A percentile compares a stretch with the other conserved stretches of the same genome.
Evolutionary conservation across 129 eudicot genomes (phyloP).

Genomic region (Arctium lappa): DNA sequence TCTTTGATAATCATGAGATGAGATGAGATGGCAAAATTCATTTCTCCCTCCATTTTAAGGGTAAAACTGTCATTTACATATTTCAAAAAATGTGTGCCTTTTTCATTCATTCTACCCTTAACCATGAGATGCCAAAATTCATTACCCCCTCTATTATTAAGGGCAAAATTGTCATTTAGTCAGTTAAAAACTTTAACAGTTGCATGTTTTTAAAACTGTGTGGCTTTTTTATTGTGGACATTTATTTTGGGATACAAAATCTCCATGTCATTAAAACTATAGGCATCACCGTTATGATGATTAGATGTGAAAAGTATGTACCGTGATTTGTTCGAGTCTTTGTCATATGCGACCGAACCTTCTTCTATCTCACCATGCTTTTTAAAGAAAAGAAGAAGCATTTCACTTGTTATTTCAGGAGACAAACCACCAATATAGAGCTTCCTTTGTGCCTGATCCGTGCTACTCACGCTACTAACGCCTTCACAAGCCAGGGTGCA

Average conservation of each 20-base stretch:
- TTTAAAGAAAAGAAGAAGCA: slow-evolving; percentile 46
- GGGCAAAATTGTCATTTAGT: not conserved
- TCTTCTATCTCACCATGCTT: slow-evolving; percentile 73
- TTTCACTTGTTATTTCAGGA: slow-evolving; percentile 67
- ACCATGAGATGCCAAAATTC: not conserved
- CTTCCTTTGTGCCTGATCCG: slow-evolving; percentile 75
- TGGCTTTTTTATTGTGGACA: not conserved
- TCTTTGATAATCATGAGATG: too few relatives aligned
- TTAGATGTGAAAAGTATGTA: slow-evolving; percentile 9
- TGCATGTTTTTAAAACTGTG: too few relatives aligned
- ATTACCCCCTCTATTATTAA: too few relatives aligned
- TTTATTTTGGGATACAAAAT: not conserved
- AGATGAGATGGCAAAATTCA: not conserved
- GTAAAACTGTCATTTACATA: not conserved
- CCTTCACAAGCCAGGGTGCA: slow-evolving; percentile 78
- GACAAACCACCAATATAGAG: slow-evolving; percentile 66
- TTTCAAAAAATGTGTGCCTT: not conserved
- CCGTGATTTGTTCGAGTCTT: slow-evolving; percentile 66
- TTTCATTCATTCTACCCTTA: not conserved
- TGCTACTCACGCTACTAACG: slow-evolving; percentile 32
- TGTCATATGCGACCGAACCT: slow-evolving; percentile 82
- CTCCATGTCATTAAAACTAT: not conserved
- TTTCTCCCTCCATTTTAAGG: not conserved
- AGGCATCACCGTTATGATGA: not conserved
- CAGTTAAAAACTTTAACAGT: too few relatives aligned